Evolutionary conservation across 441 rosid genomes (phyloP), one percentile per base, ranked within the genome.

Genomic region (Populus hybrid): DNA sequence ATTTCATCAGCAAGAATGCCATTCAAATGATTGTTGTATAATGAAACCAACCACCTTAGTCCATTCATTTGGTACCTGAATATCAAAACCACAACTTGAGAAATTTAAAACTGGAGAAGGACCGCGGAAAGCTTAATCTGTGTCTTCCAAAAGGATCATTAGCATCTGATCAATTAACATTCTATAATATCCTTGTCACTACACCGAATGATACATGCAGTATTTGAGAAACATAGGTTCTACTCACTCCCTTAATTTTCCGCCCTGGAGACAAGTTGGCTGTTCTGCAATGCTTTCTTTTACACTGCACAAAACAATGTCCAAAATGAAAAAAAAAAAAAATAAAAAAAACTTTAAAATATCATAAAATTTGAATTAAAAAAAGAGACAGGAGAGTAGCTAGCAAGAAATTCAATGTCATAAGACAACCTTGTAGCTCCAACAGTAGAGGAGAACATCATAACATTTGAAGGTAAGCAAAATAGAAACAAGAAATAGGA

Each of bases 1-100:
- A 94, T 94, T 87, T 94, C 99, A 90, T 94, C 98, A 81, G 98
- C 98, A 76, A 94, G 92, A 79, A 94, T 94, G 36, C 97, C 98
- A 86, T 94, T 94, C 79, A 94, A 84, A 85, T 94, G 93, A 83
- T 94, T 94, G 82, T 93, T 93, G 86, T 94, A 93, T 53, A 94
- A 82, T 66, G 98, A 94, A 81, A 94, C 92, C 86, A 94, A 85
- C 98, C 98, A 94, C 78, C 98, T 88, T 61, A 94, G 85, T 78
- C 98, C 98, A 82, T 90, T 93, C 97, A 94, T 91, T 86, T 94
- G 98, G 85, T 94, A 94, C 94, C 98, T 94, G 85, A 79, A 84
- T 77, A 84, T 77, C 75, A 85, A 68, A 66, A 61, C 78, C 67
- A 30, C 83, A 67, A 73, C 72, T 69, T 80, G 50, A 77, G 73